Evolutionary conservation across 2,329 filamentous ascomycete species (phyloP), one percentile per base, ranked within the genome.

Genomic region (Curvularia eragrostidis): DNA sequence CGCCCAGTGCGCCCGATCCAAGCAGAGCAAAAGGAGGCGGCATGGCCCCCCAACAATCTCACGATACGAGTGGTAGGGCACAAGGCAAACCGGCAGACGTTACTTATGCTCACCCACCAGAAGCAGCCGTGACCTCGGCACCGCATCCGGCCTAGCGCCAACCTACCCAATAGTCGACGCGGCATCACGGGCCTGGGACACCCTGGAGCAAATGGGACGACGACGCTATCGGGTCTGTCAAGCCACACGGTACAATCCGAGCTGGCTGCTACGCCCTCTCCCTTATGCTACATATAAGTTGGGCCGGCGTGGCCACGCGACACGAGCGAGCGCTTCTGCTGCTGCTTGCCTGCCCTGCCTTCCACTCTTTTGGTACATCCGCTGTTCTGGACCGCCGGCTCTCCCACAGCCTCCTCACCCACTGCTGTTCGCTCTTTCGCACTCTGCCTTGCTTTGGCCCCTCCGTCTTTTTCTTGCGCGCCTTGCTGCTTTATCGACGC

Each of bases 231-330:
- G 21, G 34, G 24, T 49, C 47, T 38, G 47, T 24, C 21, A 38
- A 49, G 47, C 47, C 47, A 49, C 47, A 39, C 34, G 21, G 21
- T 49, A 49, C 47, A 2, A 28, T 39, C 34, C 21, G 47, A 26
- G 44, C 19, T 34, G 12, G 28, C 30, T 48, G 30, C 44, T 23
- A 48, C 28, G 28, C 18, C 32, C 47, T 49, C 47, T 38, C 23
- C 47, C 34, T 10, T 26, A 38, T 15, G 21, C 47, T 49, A 49
- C 39, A 49, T 49, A 49, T 49, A 49, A 49, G 34, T 12, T 49
- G 34, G 15, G 23, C 32, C 12, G 32, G 23, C 15, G 26, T 21
- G 47, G 8, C 47, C 34, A n/a, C 23, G 32, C 34, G 19, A 28
- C 32, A 13, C 15, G 21, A 18, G 23, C 43, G 43, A 32, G n/a